Base-by-base conservation (phyloP, 768 basidiomycete genomes). In the Hemileccinum rubropunctum region DNA sequence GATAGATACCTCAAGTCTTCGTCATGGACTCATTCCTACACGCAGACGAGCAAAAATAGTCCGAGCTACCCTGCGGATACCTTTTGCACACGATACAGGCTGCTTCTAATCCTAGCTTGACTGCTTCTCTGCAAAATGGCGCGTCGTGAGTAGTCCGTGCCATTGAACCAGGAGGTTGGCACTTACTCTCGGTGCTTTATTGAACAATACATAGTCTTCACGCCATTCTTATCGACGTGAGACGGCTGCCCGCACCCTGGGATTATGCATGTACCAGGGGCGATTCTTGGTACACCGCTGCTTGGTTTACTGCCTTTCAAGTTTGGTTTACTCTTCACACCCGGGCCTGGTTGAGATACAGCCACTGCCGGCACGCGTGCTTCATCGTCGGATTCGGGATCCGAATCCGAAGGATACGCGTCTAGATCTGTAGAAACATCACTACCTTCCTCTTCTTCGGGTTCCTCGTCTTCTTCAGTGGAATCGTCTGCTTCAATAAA, bases 11-110 rank as follows among this genome's bases (percentile, higher is more conserved):
- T 60, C 60, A 65, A 40, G 67, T 56, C 66, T 85, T 84, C 48
- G 70, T 75, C 74, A 82, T 65, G 36, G 83, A 79, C 55, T 83
- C 76, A 39, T 83, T 80, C 57, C 76, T 76, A 63, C 84, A 86
- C 3, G 71, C 71, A 49, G 72, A 66, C 15, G 79, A 73, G 57
- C 84, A 86, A 62, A 86, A 86, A 62, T 84, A 83, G 68, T 86
- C 82, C 5, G 62, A 69, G 34, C 73, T 73, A 49, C 77, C 76
- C 62, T 86, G 83, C 18, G 84, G 84, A 52, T 78, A 69, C 36
- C 68, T 71, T 58, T 81, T 65, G 58, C 84, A 86, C 81, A 85
- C 80, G 58, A 86, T 83, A 54, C 84, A 85, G 10, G 78, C 74
- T 13, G 71, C 60, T 30, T 69, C 77, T 30, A 83, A 56, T 26